These are phyloP conservation scores for Viola odorata DNA, from an alignment of 345 rosid species.

Conservation along the genomic window DNA sequence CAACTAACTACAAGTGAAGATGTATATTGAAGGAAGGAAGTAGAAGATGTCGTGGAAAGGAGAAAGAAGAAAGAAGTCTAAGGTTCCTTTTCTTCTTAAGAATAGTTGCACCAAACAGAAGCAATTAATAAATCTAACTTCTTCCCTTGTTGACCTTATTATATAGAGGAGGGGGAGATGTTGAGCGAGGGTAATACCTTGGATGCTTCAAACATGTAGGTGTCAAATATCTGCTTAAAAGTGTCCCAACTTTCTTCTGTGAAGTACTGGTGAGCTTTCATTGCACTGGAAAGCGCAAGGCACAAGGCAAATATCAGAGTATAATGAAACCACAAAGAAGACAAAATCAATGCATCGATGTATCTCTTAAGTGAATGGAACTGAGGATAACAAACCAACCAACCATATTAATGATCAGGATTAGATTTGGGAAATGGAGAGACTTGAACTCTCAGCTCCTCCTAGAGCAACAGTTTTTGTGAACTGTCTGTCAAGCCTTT, in stretches of 20 bases:
- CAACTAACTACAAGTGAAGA: too few species aligned
- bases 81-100: too few species aligned
- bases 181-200: conserved; percentile 43
- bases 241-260: conserved; percentile 80
- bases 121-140: neutral
- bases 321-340: conserved; percentile 23
- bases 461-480: conserved; percentile 71
- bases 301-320: conserved; percentile 29
- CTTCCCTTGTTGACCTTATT: too few species aligned
- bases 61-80: too few species aligned
- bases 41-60: too few species aligned
- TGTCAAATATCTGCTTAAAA: conserved; percentile 75
- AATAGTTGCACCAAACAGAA: neutral
- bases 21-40: too few species aligned
- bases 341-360: conserved; percentile 1
- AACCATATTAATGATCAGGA: neutral
- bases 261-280: conserved; percentile 91
- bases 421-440: conserved; percentile 80
- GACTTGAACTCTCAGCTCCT: conserved; percentile 98
- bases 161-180: too few species aligned
- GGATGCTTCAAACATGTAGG: conserved; percentile 83
- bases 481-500: conserved; percentile 97
- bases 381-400: neutral
- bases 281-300: conserved; percentile 60
- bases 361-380: neutral